These are phyloP conservation scores for Bidens hawaiensis DNA, from an alignment of 140 eudicot genomes.

Conservation along the genomic window DNA sequence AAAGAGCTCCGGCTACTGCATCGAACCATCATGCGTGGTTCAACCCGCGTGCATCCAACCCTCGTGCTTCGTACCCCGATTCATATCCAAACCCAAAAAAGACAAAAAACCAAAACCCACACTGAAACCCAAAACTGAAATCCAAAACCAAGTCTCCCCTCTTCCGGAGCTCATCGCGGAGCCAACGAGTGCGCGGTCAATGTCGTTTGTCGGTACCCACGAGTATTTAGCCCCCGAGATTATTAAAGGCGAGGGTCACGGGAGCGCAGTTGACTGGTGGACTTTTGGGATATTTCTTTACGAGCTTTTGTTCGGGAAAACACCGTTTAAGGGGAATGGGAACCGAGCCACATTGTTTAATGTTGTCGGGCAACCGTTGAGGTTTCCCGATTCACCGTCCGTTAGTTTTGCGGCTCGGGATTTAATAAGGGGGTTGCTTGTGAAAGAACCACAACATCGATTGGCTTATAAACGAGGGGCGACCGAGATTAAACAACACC, in stretches of 20 bases:
- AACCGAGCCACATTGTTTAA: slow-evolving; percentile 86
- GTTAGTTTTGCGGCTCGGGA: slow-evolving; percentile 77
- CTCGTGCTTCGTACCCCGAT: slow-evolving; percentile 80
- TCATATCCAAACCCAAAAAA: slow-evolving; percentile 64
- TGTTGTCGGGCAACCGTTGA: slow-evolving; percentile 85
- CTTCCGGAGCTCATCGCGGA: slow-evolving; percentile 90
- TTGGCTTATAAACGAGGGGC: slow-evolving; percentile 72
- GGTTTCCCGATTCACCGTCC: slow-evolving; percentile 77
- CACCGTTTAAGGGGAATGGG: slow-evolving; percentile 86
- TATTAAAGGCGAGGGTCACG: slow-evolving; percentile 96
- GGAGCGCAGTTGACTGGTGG: slow-evolving; percentile 99
- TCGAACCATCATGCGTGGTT: slow-evolving; percentile 73
- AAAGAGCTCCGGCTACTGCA: slow-evolving; percentile 62
- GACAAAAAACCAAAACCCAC: slow-evolving; percentile 64
- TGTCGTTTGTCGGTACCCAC: slow-evolving; percentile 98
- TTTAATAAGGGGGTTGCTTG: slow-evolving; percentile 62
- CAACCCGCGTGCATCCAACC: slow-evolving; percentile 87
- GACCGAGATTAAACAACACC: slow-evolving; percentile 75
- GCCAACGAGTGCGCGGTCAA: slow-evolving; percentile 91
- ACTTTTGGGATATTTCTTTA: slow-evolving; percentile 85
- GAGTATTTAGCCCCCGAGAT: slow-evolving; percentile 96
- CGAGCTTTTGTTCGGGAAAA: slow-evolving; percentile 76
- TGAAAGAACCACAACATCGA: slow-evolving; percentile 67
- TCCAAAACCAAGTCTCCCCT: slow-evolving; percentile 51
- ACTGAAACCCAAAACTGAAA: slow-evolving; percentile 49